phyloP scores from a whole-genome alignment of 148 eudicot genomes.

The Tetragonia tetragonoides region DNA sequence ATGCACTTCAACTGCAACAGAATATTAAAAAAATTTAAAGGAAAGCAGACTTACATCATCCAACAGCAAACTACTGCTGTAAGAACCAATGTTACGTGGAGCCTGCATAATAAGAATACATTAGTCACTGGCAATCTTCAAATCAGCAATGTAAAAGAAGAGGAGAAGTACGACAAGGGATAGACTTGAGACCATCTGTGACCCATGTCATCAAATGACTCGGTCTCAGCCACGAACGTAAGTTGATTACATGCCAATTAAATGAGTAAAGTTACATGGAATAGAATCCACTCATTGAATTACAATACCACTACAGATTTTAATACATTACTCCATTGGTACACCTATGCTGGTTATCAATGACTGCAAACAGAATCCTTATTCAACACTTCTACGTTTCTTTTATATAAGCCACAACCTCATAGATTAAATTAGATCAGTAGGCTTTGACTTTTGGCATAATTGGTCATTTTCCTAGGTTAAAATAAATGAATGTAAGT shows the following conservation, averaged over 20 bases:
- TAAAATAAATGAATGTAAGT: neutral
- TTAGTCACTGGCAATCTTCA: constrained; percentile 1
- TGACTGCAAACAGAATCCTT: neutral
- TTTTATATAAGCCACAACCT: too few species aligned
- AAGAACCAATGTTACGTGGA: constrained; percentile 72
- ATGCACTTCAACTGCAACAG: neutral
- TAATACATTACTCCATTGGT: too few species aligned
- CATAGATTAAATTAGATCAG: neutral
- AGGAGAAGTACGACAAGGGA: neutral
- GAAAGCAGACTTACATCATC: constrained; percentile 81
- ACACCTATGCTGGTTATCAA: neutral
- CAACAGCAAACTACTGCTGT: constrained; percentile 96
- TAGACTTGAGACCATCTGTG: neutral
- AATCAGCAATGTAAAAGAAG: neutral
- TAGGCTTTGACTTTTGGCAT: neutral
- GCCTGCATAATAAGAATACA: constrained; percentile 47
- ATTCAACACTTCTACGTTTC: too few species aligned
- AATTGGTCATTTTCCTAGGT: neutral
- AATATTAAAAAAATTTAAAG: neutral
- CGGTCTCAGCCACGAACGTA: neutral
- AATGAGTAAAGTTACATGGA: neutral
- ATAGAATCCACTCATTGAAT: neutral
- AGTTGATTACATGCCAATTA: neutral
- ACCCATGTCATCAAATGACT: neutral
- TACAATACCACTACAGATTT: too few species aligned